A percentile compares a stretch with the other conserved stretches of the same genome.
These are phyloP conservation scores for Coemansia sp. DNA, from an alignment of 192 early-diverging fungal genomes.

Conservation along the genomic window DNA sequence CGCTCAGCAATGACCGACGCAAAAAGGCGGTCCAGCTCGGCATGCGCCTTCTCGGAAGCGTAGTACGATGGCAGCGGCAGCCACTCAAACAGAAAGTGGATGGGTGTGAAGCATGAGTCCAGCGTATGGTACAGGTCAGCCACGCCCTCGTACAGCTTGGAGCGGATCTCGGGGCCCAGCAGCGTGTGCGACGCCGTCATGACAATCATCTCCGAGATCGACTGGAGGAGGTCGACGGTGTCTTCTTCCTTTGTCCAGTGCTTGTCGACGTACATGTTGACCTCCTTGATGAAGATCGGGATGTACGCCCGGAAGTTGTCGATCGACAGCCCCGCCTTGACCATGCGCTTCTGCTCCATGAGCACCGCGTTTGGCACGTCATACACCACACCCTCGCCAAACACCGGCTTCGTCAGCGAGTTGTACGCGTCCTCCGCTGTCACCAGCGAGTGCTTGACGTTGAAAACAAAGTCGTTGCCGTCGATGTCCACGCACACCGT, in stretches of 20 bases:
- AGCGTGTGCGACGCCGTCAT: conserved; percentile 93
- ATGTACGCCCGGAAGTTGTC: conserved; percentile 88
- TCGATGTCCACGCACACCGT: conserved; percentile 87
- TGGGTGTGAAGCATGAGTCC: conserved; percentile 89
- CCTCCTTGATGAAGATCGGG: conserved; percentile 84
- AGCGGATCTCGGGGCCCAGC: conserved; percentile 92
- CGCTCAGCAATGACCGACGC: conserved; percentile 80
- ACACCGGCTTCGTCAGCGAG: conserved; percentile 90
- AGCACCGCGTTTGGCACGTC: conserved; percentile 89
- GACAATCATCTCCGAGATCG: conserved; percentile 89
- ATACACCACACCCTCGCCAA: conserved; percentile 95
- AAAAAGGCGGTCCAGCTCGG: conserved; percentile 81
- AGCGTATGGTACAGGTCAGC: conserved; percentile 94
- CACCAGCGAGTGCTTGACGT: conserved; percentile 81
- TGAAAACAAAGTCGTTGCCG: conserved; percentile 97
- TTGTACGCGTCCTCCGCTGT: conserved; percentile 94
- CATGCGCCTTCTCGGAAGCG: conserved; percentile 82
- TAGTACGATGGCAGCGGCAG: conserved; percentile 89
- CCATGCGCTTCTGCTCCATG: conserved; percentile 99
- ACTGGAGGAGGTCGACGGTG: conserved; percentile 71
- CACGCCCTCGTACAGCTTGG: conserved; percentile 77
- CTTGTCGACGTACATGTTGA: conserved; percentile 72
- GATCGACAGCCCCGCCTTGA: conserved; percentile 88
- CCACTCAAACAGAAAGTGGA: conserved; percentile 93
- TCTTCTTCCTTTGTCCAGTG: conserved; percentile 62